phyloP scores from a whole-genome alignment of 805 yeast genomes.

The Wickerhamomyces canadensis region DNA sequence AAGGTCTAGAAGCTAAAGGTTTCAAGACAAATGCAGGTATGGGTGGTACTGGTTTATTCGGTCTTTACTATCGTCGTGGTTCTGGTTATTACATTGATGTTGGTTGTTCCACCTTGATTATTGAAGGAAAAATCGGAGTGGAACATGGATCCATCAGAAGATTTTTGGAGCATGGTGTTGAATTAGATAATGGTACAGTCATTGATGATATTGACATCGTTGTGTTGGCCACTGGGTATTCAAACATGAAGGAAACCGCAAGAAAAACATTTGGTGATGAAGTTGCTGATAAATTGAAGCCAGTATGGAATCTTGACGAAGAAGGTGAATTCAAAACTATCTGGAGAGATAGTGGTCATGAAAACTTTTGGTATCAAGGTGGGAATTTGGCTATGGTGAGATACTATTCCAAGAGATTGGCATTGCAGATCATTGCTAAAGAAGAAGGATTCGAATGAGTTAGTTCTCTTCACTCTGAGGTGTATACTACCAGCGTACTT shows the following conservation, averaged over 20 bases:
- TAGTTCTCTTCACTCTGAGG: neutral
- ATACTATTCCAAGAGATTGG: constrained; percentile 33
- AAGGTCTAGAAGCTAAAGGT: constrained; percentile 30
- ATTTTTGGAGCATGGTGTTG: constrained; percentile 34
- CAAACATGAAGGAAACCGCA: constrained; percentile 37
- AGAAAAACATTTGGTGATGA: constrained; percentile 31
- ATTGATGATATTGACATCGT: constrained; percentile 32
- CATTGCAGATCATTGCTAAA: constrained; percentile 35
- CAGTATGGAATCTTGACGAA: constrained; percentile 38
- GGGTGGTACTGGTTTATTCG: constrained; percentile 39
- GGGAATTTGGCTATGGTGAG: constrained; percentile 37
- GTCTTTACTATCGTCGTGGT: constrained; percentile 35
- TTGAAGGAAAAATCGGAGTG: constrained; percentile 33
- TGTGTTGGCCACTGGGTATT: constrained; percentile 41
- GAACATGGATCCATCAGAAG: constrained; percentile 31
- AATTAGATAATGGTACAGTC: constrained; percentile 33
- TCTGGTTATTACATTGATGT: constrained; percentile 45
- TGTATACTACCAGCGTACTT: no score
- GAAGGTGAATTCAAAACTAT: constrained; percentile 38
- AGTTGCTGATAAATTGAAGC: constrained; percentile 31
- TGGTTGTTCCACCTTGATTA: constrained; percentile 36
- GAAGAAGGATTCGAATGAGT: constrained; percentile 20
- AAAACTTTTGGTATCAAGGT: constrained; percentile 36
- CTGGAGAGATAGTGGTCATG: constrained; percentile 36
- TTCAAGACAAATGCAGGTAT: constrained; percentile 37